A percentile compares a stretch with the other conserved stretches of the same genome.
Evolutionary conservation across 139 green algal genomes (phyloP).

Genomic region (Picochlorum sp.): DNA sequence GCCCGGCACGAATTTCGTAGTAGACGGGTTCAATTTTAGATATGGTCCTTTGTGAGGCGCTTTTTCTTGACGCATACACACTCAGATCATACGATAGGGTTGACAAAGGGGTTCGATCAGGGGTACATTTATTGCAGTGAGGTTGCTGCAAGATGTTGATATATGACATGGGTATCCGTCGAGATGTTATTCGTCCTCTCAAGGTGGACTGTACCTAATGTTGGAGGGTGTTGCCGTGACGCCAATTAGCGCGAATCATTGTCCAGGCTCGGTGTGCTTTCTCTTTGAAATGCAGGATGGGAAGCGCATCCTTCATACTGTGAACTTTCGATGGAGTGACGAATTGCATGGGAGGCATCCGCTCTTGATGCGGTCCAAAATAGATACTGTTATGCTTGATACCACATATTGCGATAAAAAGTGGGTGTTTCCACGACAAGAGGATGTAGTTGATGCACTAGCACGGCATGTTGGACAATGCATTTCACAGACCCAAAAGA

Average conservation of each 20-base stretch:
- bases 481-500: conserved; percentile 71
- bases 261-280: conserved; percentile 60
- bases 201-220: conserved; percentile 17
- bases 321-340: conserved; percentile 51
- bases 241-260: conserved; percentile 72
- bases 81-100: conserved; percentile 62
- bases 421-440: conserved; percentile 50
- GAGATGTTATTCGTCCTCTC: conserved; percentile 26
- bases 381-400: conserved; percentile 65
- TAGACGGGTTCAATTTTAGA: conserved; percentile 45
- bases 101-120: conserved; percentile 33
- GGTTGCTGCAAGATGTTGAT: conserved; percentile 41
- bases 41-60: conserved; percentile 35
- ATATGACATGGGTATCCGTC: conserved; percentile 36
- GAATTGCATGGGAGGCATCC: conserved; percentile 35
- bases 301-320: conserved; percentile 56
- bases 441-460: conserved; percentile 45
- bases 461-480: not conserved
- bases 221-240: conserved; percentile 48
- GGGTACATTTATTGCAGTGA: conserved; percentile 54
- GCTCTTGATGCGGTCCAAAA: conserved; percentile 19
- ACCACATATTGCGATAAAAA: conserved; percentile 63
- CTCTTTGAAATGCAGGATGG: conserved; percentile 44
- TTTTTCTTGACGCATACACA: conserved; percentile 79
- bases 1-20: conserved; percentile 45